Evolutionary conservation across 208 protist genomes (phyloP).

Genomic region (Crithidia bombi): DNA sequence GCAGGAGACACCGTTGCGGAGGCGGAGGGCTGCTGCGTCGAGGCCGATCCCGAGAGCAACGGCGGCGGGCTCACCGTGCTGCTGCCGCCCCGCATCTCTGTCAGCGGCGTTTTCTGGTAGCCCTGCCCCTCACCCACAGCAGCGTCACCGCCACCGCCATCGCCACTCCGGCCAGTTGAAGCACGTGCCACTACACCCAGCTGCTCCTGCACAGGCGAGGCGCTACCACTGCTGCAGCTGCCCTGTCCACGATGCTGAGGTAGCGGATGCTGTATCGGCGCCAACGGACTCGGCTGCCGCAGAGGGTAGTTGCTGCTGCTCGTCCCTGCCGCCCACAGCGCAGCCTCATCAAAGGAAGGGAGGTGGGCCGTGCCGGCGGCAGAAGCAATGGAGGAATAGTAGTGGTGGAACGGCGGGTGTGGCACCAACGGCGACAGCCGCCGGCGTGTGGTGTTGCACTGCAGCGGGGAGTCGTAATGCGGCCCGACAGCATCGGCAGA

Average conservation of each 20-base stretch:
- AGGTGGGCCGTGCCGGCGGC: not conserved
- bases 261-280: not conserved
- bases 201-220: not conserved
- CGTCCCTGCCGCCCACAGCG: not conserved
- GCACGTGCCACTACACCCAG: not conserved
- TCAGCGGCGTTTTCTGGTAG: slow-evolving; percentile 4
- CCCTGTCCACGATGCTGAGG: too few relatives aligned
- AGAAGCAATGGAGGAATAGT: not conserved
- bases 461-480: not conserved
- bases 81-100: not conserved
- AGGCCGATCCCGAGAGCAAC: slow-evolving; percentile 1
- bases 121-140: not conserved
- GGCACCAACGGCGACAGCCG: slow-evolving; percentile 16
- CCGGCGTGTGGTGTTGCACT: not conserved
- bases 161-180: not conserved
- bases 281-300: not conserved
- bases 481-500: not conserved
- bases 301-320: not conserved
- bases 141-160: not conserved
- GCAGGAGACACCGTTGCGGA: not conserved
- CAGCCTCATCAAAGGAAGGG: not conserved
- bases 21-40: not conserved
- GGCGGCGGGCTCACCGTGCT: slow-evolving; percentile 11
- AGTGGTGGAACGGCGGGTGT: not conserved
- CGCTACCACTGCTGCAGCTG: not conserved